Conservation (phyloP, 2,329 filamentous ascomycete genomes). For the Exophiala spinifera region DNA sequence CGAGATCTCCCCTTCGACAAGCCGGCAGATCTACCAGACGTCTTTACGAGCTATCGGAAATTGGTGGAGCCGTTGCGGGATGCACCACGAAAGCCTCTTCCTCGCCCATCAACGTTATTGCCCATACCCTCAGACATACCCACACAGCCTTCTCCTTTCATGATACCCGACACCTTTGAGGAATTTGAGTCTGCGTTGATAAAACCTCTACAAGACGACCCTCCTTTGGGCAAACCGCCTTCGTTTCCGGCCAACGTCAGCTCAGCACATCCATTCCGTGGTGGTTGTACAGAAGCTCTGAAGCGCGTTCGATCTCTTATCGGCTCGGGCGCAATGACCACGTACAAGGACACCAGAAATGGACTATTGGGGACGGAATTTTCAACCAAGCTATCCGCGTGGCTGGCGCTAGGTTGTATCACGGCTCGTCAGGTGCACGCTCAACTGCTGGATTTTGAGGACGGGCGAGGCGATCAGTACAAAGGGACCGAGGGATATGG, state of each 20-base stretch:
- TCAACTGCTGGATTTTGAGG: conserved; percentile 65
- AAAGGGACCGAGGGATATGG: conserved; percentile 57
- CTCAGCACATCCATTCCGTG: conserved; percentile 64
- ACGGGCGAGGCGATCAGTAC: conserved; percentile 49
- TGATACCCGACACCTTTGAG: conserved; percentile 56
- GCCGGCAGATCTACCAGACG: conserved; percentile 63
- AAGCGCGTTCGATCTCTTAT: conserved; percentile 61
- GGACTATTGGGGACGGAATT: conserved; percentile 68
- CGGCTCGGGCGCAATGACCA: conserved; percentile 56
- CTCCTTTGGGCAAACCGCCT: conserved; percentile 51
- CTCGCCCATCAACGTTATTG: conserved; percentile 57
- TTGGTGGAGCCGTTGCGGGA: conserved; percentile 67
- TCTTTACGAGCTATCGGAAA: conserved; percentile 74
- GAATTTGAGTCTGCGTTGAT: conserved; percentile 55
- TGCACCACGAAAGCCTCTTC: conserved; percentile 57
- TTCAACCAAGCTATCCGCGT: conserved; percentile 73
- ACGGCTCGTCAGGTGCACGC: conserved; percentile 70
- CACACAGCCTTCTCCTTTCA: conserved; percentile 60
- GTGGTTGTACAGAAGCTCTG: conserved; percentile 62
- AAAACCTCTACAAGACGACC: conserved; percentile 53
- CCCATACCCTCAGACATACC: conserved; percentile 57
- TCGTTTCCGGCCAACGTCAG: conserved; percentile 51
- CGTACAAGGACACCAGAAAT: conserved; percentile 70
- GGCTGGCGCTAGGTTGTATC: conserved; percentile 67
- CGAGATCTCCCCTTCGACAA: conserved; percentile 61